phyloP scores from a whole-genome alignment of 208 protist species.

The Leishmania tarentolae region DNA sequence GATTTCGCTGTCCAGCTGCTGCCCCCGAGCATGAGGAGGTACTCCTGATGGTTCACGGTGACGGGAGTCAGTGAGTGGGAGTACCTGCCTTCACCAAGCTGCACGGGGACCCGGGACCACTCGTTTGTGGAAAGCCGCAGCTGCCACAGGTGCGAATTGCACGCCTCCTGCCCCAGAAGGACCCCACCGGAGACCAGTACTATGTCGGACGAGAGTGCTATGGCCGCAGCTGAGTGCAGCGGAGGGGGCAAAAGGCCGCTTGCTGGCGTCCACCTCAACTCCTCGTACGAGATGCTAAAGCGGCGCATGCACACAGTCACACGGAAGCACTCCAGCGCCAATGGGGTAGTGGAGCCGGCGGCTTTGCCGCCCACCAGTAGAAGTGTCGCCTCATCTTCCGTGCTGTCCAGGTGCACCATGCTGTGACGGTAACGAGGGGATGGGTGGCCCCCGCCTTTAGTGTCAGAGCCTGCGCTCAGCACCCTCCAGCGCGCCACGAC shows the following conservation, averaged over 20 bases:
- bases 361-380: slow-evolving; percentile 69
- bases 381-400: slow-evolving; percentile 28
- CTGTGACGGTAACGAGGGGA: slow-evolving; percentile 23
- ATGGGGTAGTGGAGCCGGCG: background rate
- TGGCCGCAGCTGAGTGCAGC: slow-evolving; percentile 52
- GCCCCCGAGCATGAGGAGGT: slow-evolving; percentile 70
- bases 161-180: slow-evolving; percentile 6
- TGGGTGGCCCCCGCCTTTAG: background rate
- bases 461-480: background rate
- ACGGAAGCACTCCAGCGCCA: slow-evolving; percentile 19
- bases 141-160: slow-evolving; percentile 23
- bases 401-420: slow-evolving; percentile 17
- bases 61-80: slow-evolving; percentile 65
- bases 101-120: slow-evolving; percentile 18
- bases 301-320: slow-evolving; percentile 10
- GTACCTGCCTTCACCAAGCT: slow-evolving; percentile 44
- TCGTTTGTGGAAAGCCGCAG: slow-evolving; percentile 9
- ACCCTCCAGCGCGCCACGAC: slow-evolving; percentile 27
- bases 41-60: slow-evolving; percentile 28
- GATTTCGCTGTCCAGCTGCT: slow-evolving; percentile 43
- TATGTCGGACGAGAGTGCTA: slow-evolving; percentile 13
- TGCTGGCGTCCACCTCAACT: background rate
- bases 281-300: slow-evolving; percentile 23
- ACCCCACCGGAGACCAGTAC: slow-evolving; percentile 32
- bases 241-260: slow-evolving; percentile 30